phyloP scores from a whole-genome alignment of 148 eudicot species.

The Rheum nobile region DNA sequence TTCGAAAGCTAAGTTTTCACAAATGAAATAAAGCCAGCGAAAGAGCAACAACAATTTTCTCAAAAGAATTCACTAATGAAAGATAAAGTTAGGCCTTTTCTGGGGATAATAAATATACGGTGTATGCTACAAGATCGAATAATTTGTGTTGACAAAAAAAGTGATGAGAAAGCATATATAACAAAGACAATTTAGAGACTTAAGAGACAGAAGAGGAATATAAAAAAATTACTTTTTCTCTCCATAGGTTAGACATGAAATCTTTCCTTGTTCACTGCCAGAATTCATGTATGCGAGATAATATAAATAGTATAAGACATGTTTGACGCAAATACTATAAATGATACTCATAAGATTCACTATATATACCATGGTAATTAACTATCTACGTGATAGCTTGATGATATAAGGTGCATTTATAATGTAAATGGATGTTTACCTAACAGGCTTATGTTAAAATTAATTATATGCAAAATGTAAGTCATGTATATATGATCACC shows the following conservation, averaged over 20 bases:
- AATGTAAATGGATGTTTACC: too few species aligned
- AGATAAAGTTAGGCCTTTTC: not conserved
- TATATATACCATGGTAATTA: too few species aligned
- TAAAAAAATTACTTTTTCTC: too few species aligned
- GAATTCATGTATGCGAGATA: too few species aligned
- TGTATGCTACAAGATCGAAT: not conserved
- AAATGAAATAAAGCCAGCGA: not conserved
- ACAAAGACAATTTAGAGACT: not conserved
- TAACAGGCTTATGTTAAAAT: too few species aligned
- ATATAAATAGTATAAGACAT: not conserved
- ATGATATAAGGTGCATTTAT: too few species aligned
- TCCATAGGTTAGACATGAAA: not conserved
- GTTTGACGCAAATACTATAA: too few species aligned
- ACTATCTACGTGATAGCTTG: too few species aligned
- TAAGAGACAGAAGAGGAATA: not conserved
- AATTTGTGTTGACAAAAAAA: not conserved
- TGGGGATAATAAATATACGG: not conserved
- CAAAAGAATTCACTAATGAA: constrained; percentile 1
- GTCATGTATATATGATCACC: not conserved
- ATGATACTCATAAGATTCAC: too few species aligned
- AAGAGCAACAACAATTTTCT: not conserved
- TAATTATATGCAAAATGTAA: not conserved
- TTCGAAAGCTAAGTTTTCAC: not conserved
- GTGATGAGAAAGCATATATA: not conserved
- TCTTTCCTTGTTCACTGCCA: not conserved